Base-by-base conservation (phyloP, 331 rosid species). In the Phaseolus coccineus region DNA sequence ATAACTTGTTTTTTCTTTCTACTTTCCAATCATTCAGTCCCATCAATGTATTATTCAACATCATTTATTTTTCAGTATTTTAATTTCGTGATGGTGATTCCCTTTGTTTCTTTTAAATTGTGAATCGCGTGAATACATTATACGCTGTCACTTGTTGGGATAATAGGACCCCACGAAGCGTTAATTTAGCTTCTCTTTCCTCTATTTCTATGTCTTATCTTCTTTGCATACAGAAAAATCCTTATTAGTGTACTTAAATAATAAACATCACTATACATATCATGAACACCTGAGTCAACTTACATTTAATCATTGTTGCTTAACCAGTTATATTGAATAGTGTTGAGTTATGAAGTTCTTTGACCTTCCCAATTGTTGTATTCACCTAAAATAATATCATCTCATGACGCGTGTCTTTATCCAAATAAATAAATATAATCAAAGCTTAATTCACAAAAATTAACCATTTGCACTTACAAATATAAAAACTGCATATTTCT, bases 111-210 rank as follows among this genome's bases (percentile, higher is more conserved):
- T 33, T 79, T 24, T 37, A 53, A 77, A 39, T 52, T 42, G 58
- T 67, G 73, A 66, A 66, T 40, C 55, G 44, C 13, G 67, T 14
- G 48, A 53, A 68, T 42, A 56, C 44, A n/a, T 58, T 42, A 16
- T 40, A 9, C 46, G 31, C 6, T 46, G 42, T 78, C 44, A 70
- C 61, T 24, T 82, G 79, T 24, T 47, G 50, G 82, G 69, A 27
- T 69, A 71, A 72, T 71, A 33, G 4, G n/a, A 28, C 73, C 56
- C 55, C 47, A 68, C 55, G 13, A 15, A 65, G 33, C 66, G 64
- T 48, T 61, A 61, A 59, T 61, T 47, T 57, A 57, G 77, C 61
- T 28, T 46, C 48, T n/a, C 47, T 61, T 48, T 15, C 75, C 30
- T 48, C n/a, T 16, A 14, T 16, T 48, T 25, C 53, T 6, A 3